These are phyloP conservation scores for Paramecium sonneborni DNA, from an alignment of 73 alveolate genomes.

Conservation along the genomic window DNA sequence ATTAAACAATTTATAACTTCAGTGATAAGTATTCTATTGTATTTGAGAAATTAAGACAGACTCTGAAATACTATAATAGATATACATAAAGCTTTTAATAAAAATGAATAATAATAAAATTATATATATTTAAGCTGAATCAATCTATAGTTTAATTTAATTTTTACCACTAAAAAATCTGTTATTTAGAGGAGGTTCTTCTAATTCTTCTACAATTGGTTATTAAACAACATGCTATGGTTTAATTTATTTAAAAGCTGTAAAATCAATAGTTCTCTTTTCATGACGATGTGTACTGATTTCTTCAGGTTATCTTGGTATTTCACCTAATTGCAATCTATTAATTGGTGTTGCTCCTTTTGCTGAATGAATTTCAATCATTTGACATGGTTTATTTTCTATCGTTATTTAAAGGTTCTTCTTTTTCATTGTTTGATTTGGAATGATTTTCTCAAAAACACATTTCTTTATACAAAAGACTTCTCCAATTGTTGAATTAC, in stretches of 20 bases:
- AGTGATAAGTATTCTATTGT: neutral
- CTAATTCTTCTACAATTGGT: slow-evolving; percentile 11
- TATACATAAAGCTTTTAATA: neutral
- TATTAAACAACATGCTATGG: neutral
- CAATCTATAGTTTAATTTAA: neutral
- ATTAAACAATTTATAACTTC: neutral
- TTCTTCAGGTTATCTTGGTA: slow-evolving; percentile 35
- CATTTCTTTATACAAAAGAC: slow-evolving; percentile 17
- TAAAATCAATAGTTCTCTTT: slow-evolving; percentile 39
- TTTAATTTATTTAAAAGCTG: neutral
- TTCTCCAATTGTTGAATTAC: slow-evolving; percentile 32
- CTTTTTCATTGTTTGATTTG: slow-evolving; percentile 30
- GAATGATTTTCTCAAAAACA: slow-evolving; percentile 5
- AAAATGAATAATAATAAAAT: neutral
- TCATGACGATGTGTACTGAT: slow-evolving; percentile 54
- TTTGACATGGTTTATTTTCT: slow-evolving; percentile 4
- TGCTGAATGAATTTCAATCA: slow-evolving; percentile 51
- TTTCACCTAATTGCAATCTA: slow-evolving; percentile 11
- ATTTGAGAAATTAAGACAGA: neutral
- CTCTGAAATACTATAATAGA: neutral
- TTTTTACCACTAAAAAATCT: neutral
- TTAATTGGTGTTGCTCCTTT: slow-evolving; percentile 54
- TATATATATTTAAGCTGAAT: neutral
- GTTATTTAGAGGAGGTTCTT: slow-evolving; percentile 43
- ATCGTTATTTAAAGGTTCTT: neutral